Evolutionary conservation across 2,329 filamentous ascomycete species (phyloP).

Genomic region (Phyllosticta capitalensis): DNA sequence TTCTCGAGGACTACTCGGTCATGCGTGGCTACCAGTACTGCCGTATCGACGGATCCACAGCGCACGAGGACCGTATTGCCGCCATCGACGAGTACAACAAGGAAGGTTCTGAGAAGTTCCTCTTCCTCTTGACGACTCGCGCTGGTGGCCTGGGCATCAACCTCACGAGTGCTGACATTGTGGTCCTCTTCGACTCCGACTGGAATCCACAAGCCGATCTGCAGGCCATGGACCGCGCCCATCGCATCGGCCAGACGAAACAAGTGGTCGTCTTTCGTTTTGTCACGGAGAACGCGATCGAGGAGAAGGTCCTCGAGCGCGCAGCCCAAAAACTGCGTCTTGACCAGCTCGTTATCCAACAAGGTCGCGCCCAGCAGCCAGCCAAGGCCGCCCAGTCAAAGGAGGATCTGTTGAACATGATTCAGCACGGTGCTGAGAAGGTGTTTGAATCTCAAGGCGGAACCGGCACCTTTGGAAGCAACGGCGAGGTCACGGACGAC

Average conservation of each 20-base stretch:
- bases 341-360: slow-evolving; percentile 95
- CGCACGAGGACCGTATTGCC: slow-evolving; percentile 93
- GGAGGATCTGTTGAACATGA: slow-evolving; percentile 94
- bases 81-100: slow-evolving; percentile 99
- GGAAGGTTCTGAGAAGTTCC: slow-evolving; percentile 87
- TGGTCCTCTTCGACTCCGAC: slow-evolving; percentile 93
- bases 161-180: slow-evolving; percentile 87
- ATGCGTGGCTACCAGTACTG: slow-evolving; percentile 94
- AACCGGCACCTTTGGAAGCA: slow-evolving; percentile 50
- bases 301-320: slow-evolving; percentile 94
- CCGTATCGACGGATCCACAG: slow-evolving; percentile 91
- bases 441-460: slow-evolving; percentile 71
- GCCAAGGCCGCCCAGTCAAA: slow-evolving; percentile 89
- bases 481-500: slow-evolving; percentile 64
- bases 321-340: slow-evolving; percentile 93
- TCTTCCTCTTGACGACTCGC: slow-evolving; percentile 90
- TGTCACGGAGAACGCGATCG: slow-evolving; percentile 94
- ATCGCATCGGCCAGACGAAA: slow-evolving; percentile 97
- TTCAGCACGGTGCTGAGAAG: slow-evolving; percentile 94
- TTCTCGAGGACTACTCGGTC: slow-evolving; percentile 95
- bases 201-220: slow-evolving; percentile 99
- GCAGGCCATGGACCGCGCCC: slow-evolving; percentile 96
- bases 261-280: slow-evolving; percentile 96
- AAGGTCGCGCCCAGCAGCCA: slow-evolving; percentile 84
- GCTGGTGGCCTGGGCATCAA: slow-evolving; percentile 97